Base-by-base conservation (phyloP, 129 eudicot species). In the Heracleum sosnowskyi region DNA sequence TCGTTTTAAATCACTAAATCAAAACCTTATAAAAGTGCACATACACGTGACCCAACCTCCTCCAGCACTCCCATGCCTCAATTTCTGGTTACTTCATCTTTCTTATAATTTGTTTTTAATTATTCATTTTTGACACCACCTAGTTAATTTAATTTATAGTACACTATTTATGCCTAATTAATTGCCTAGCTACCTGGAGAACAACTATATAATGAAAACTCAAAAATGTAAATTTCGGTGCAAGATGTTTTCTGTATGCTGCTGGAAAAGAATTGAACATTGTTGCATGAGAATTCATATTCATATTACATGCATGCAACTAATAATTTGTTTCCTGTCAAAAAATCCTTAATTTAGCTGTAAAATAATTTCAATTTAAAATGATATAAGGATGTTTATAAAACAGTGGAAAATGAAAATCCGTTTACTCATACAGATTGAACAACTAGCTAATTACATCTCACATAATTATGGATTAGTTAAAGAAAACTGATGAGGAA, bases 21-120 rank as follows among this genome's bases (percentile, higher is more conserved):
- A 29, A 1, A 66, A 62, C 33, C 33, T 60, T 44, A 12, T 18
- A 22, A 26, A 18, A 28, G 47, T 13, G 41, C 40, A 76, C 79
- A 80, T 80, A 83, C 89, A 86, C 89, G 89, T 86, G 89, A 83
- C 75, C 60, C 72, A 49, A 74, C 75, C 73, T 80, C 60, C 78
- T 31, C 24, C 45, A 47, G 4, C 63, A 11, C 47, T 28, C 69
- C 1, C 68, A 60, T 60, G 68, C 68, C 68, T n/a, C 16, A 57
- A 31, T 34, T 53, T 76, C 7, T 10, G 0, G n/a, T 72, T 11
- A 22, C 12, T 36, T 70, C 60, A 40, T 75, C n/a, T n/a, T n/a
- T n/a, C n/a, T n/a, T n/a, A n/a, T n/a, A n/a, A n/a, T n/a, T n/a
- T n/a, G n/a, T n/a, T n/a, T n/a, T n/a, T n/a, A n/a, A n/a, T n/a